Conservation (phyloP, 768 basidiomycete genomes). For the Hypsizygus marmoreus region DNA sequence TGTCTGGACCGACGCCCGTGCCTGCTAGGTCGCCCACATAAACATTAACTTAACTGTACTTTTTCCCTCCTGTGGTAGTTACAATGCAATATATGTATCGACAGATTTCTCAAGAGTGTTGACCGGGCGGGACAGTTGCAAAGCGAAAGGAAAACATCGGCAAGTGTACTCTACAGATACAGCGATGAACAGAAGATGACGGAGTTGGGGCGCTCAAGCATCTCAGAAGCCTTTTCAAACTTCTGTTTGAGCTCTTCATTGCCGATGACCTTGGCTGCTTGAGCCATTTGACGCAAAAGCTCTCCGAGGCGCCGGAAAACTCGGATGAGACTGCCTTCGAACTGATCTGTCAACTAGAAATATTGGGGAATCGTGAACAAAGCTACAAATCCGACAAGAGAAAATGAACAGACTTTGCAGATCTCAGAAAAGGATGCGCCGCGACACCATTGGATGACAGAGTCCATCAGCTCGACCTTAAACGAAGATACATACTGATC, state of each 20-base stretch:
- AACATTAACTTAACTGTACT: no score
- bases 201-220: constrained; percentile 92
- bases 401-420: constrained; percentile 69
- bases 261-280: constrained; percentile 95
- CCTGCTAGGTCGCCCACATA: constrained; percentile 34
- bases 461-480: constrained; percentile 99
- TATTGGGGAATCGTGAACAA: constrained; percentile 2
- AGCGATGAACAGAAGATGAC: constrained; percentile 90
- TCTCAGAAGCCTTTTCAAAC: constrained; percentile 88
- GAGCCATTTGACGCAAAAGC: constrained; percentile 92
- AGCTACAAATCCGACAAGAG: no score
- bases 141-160: not conserved
- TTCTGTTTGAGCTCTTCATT: constrained; percentile 92
- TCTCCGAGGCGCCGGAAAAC: constrained; percentile 95
- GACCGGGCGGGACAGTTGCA: not conserved
- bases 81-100: no score
- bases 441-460: constrained; percentile 97
- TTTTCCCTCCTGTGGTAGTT: no score
- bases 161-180: constrained; percentile 54
- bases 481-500: constrained; percentile 96
- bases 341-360: constrained; percentile 88
- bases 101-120: no score
- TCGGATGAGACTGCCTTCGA: constrained; percentile 95
- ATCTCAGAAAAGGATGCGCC: constrained; percentile 96
- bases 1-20: constrained; percentile 54